Evolutionary conservation across 202 grass and related monocot species (phyloP).

Genomic region (Tripidium arundinaceum): DNA sequence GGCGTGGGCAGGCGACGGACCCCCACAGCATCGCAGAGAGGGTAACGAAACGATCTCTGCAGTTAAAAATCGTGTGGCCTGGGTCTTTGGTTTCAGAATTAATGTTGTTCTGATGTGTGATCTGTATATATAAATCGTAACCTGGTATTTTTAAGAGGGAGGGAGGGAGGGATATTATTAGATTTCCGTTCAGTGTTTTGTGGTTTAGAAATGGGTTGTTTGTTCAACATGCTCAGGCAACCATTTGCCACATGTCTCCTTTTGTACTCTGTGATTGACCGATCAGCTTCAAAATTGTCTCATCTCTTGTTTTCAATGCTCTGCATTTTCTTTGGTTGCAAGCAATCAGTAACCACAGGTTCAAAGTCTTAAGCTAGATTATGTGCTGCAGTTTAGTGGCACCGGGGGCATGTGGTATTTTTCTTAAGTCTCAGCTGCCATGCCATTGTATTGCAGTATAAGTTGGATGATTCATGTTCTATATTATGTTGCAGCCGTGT

Average conservation of each 20-base stretch:
- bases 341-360: constrained; percentile 1
- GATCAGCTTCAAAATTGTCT: neutral
- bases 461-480: constrained; percentile 13
- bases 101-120: neutral
- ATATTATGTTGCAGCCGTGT: constrained; percentile 6
- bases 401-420: neutral
- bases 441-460: neutral
- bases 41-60: constrained; percentile 40
- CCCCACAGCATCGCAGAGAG: constrained; percentile 98
- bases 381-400: neutral
- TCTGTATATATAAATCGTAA: neutral
- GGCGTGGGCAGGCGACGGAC: constrained; percentile 93
- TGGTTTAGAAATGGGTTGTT: neutral
- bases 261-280: neutral
- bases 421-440: neutral
- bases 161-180: too few species aligned
- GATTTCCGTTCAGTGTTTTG: neutral
- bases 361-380: constrained; percentile 1
- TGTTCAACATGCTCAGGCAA: neutral
- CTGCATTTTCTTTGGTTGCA: constrained; percentile 22
- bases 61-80: too few species aligned
- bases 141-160: too few species aligned
- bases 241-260: neutral
- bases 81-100: neutral
- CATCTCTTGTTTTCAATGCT: neutral